Evolutionary conservation across 352 stramenopile species (phyloP).

Genomic region (Pilasporangium apinafurcum): DNA sequence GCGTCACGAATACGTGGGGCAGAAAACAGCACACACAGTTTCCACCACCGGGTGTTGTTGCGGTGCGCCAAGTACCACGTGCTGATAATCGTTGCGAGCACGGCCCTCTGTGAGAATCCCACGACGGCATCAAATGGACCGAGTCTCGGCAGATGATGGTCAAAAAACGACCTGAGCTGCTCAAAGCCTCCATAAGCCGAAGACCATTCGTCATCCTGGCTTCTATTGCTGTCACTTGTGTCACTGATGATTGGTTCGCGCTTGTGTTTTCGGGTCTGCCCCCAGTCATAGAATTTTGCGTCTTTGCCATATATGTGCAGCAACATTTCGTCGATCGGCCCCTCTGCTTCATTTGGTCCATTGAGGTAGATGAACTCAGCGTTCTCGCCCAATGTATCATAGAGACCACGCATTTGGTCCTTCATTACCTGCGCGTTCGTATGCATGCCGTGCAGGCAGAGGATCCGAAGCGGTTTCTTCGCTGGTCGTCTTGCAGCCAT

Average conservation of each 20-base stretch:
- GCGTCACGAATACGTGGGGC: slow-evolving; percentile 26
- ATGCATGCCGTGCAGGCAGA: slow-evolving; percentile 70
- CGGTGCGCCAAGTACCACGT: slow-evolving; percentile 44
- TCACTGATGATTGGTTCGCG: slow-evolving; percentile 11
- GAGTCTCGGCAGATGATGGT: slow-evolving; percentile 45
- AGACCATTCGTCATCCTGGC: slow-evolving; percentile 6
- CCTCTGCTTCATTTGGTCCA: slow-evolving; percentile 40
- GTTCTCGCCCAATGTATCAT: slow-evolving; percentile 39
- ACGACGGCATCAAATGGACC: slow-evolving; percentile 72
- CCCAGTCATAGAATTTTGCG: slow-evolving; percentile 75
- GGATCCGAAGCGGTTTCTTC: slow-evolving; percentile 54
- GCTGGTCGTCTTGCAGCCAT: too few relatives aligned
- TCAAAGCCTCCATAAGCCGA: slow-evolving; percentile 21
- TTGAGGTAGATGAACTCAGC: slow-evolving; percentile 74
- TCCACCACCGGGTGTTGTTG: slow-evolving; percentile 39
- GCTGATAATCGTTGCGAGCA: slow-evolving; percentile 52
- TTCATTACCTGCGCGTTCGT: slow-evolving; percentile 72
- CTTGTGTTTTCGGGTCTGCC: slow-evolving; percentile 9
- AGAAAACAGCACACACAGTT: slow-evolving; percentile 40
- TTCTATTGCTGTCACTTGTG: slow-evolving; percentile 9
- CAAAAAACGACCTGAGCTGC: slow-evolving; percentile 44
- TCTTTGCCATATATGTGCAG: slow-evolving; percentile 45
- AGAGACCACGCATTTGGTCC: slow-evolving; percentile 54
- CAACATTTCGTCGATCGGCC: slow-evolving; percentile 49
- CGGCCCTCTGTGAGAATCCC: slow-evolving; percentile 73